Base-by-base conservation (phyloP, 176 grass and related monocot genomes). In the Musa beccarii region DNA sequence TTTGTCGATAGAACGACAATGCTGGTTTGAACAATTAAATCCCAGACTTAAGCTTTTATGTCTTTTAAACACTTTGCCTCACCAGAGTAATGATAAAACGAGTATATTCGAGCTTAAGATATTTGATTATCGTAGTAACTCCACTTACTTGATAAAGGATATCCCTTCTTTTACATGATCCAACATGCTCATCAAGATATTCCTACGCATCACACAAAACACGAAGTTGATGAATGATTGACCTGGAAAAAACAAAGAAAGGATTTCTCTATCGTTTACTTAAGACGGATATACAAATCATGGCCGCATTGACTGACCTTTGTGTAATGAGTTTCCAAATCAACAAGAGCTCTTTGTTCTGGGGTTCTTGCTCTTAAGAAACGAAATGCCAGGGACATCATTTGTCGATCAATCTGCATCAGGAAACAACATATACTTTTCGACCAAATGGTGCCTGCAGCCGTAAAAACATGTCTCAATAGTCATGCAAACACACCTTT, bases 251-350 rank as follows among this genome's bases (percentile, higher is more conserved):
- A 22, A 22, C 22, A 22, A 22, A 22, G 28, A 29, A 34, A 34
- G 29, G 29, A 34, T 34, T 34, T 34, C 29, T 34, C 29, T 4
- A 34, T 34, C 29, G 29, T 5, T 34, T 34, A 34, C 29, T 4
- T 0, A 34, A 34, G 29, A 34, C 3, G 3, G 29, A 34, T 34
- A 34, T 34, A 34, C 29, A 74, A 52, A 34, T 34, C 26, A 59
- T 53, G 19, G 9, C 10, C 3, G 29, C 29, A n/a, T 26, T 29
- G 5, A 70, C 74, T 11, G 66, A 95, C 92, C 78, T 70, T 88
- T 14, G 92, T 95, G 66, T 90, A 95, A 86, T 95, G 92, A 54
- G 85, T 79, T 86, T 95, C 92, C 70, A 90, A 83, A 80, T 95
- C 92, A 53, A 95, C 75, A 59, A 69, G 17, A 68, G 92, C 92